phyloP scores from a whole-genome alignment of 768 basidiomycete genomes.

The Porphyrellus cyaneotinctus region DNA sequence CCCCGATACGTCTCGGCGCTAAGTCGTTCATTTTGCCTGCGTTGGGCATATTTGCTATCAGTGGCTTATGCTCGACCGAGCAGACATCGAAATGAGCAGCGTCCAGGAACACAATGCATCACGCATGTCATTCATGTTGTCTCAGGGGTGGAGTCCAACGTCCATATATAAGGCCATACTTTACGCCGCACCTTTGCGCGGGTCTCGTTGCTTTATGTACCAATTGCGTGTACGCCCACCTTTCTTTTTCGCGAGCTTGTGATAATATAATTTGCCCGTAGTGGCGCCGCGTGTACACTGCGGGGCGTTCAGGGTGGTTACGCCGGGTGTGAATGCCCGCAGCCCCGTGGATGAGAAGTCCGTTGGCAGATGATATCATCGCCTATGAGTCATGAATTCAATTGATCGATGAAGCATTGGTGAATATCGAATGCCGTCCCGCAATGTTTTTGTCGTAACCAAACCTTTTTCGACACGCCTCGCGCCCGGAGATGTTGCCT shows the following conservation, averaged over 20 bases:
- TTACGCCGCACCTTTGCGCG: slow-evolving; percentile 1
- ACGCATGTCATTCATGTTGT: background rate
- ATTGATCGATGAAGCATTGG: too few species aligned
- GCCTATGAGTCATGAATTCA: too few species aligned
- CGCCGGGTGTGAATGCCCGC: background rate
- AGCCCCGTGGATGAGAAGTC: too few species aligned
- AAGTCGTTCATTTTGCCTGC: background rate
- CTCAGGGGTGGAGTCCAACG: slow-evolving; percentile 3
- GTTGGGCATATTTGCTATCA: slow-evolving; percentile 4
- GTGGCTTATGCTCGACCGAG: background rate
- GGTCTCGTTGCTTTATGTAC: background rate
- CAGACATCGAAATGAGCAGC: background rate
- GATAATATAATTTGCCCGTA: background rate
- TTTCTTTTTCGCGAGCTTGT: background rate
- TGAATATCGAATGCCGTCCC: too few species aligned
- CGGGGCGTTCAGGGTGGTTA: slow-evolving; percentile 10
- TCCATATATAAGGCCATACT: background rate
- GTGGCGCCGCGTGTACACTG: background rate
- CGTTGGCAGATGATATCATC: too few species aligned
- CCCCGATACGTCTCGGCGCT: slow-evolving; percentile 12
- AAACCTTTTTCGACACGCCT: too few species aligned
- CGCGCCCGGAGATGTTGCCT: too few species aligned
- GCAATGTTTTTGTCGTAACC: too few species aligned
- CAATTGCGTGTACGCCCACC: background rate
- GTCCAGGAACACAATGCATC: background rate